A percentile compares a stretch with the other conserved stretches of the same genome.
These are phyloP conservation scores for Kwoniella sp. DNA, from an alignment of 768 basidiomycete genomes.

Conservation along the genomic window DNA sequence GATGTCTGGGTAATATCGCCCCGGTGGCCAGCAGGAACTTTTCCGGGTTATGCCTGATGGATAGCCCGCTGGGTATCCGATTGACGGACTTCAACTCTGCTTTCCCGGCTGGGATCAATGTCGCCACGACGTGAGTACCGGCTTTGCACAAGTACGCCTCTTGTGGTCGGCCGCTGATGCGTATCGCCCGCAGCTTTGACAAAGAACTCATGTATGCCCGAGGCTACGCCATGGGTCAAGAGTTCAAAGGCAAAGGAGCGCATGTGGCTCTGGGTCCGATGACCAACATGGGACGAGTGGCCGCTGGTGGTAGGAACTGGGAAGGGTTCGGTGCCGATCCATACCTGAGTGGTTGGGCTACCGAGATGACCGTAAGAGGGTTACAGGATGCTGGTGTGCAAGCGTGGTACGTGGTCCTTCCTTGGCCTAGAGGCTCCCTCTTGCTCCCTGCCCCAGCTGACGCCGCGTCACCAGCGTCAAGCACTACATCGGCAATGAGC, in stretches of 20 bases:
- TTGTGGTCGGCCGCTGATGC: not conserved
- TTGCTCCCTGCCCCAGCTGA: not conserved
- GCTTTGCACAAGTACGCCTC: not conserved
- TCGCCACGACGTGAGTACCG: slow-evolving; percentile 66
- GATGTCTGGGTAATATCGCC: slow-evolving; percentile 40
- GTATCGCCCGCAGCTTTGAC: slow-evolving; percentile 56
- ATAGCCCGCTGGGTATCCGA: slow-evolving; percentile 72
- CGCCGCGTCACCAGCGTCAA: slow-evolving; percentile 23
- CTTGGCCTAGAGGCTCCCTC: not conserved
- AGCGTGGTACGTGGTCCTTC: slow-evolving; percentile 50
- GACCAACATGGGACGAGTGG: slow-evolving; percentile 81
- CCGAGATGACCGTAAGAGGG: slow-evolving; percentile 74
- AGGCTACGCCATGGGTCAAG: slow-evolving; percentile 72
- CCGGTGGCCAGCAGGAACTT: slow-evolving; percentile 25
- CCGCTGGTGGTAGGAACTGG: slow-evolving; percentile 76
- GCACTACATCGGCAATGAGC: slow-evolving; percentile 52
- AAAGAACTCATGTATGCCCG: slow-evolving; percentile 71
- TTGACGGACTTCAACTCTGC: slow-evolving; percentile 66
- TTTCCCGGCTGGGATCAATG: slow-evolving; percentile 80
- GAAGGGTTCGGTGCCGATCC: slow-evolving; percentile 92
- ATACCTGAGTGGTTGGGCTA: slow-evolving; percentile 65
- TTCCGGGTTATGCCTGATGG: slow-evolving; percentile 48
- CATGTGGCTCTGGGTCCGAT: slow-evolving; percentile 68
- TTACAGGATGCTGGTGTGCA: slow-evolving; percentile 62
- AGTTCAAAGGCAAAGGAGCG: slow-evolving; percentile 78